Percentiles rank a stretch among this genome's conserved stretches.
phyloP scores from a whole-genome alignment of 2,329 filamentous ascomycete species.

The Pseudogymnoascus sp. region DNA sequence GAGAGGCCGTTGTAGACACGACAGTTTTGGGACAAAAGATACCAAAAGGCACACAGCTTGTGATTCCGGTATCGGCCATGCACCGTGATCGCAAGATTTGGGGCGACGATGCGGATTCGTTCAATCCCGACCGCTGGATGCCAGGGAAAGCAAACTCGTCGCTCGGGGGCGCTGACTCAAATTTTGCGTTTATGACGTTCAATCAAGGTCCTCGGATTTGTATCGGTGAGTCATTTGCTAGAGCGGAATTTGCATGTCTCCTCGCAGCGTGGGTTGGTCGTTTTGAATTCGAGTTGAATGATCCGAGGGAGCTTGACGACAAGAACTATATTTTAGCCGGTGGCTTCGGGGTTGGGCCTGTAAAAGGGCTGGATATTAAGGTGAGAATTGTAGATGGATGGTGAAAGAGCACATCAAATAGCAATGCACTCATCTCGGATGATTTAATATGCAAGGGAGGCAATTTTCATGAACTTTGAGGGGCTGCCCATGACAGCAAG shows the following conservation, averaged over 20 bases:
- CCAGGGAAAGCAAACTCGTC: constrained; percentile 38
- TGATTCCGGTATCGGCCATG: constrained; percentile 53
- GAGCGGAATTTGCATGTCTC: constrained; percentile 76
- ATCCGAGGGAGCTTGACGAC: constrained; percentile 57
- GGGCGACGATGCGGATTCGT: constrained; percentile 66
- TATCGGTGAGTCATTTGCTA: constrained; percentile 74
- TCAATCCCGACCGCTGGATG: constrained; percentile 74
- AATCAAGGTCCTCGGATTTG: constrained; percentile 79
- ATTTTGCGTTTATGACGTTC: constrained; percentile 75
- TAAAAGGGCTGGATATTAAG: constrained; percentile 61
- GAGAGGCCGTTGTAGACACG: constrained; percentile 56
- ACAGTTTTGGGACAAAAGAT: constrained; percentile 56
- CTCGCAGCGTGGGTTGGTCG: constrained; percentile 68
- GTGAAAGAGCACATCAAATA: constrained; percentile 29
- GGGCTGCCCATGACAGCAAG: neutral
- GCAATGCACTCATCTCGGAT: neutral
- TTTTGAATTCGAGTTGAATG: constrained; percentile 54
- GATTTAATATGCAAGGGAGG: neutral
- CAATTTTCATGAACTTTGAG: neutral
- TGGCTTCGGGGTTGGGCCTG: constrained; percentile 64
- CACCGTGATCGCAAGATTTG: constrained; percentile 64
- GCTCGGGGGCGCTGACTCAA: constrained; percentile 63
- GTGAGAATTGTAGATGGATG: constrained; percentile 59
- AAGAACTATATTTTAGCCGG: constrained; percentile 58
- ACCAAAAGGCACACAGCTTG: constrained; percentile 61